phyloP scores from a whole-genome alignment of 2,329 filamentous ascomycete genomes.

The Fusarium fracticaudum region DNA sequence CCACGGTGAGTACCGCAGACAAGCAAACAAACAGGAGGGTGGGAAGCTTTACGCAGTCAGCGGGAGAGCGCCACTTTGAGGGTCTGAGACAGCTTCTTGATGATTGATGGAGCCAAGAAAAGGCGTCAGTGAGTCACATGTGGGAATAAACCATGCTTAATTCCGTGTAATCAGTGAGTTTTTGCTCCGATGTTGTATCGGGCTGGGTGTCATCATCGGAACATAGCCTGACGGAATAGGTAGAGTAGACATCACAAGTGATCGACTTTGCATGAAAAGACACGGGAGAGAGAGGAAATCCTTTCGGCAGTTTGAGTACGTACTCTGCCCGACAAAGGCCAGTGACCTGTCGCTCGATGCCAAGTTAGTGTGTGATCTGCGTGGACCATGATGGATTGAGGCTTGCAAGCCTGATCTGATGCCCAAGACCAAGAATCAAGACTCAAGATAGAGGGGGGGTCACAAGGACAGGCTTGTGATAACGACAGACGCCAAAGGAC shows the following conservation, averaged over 20 bases:
- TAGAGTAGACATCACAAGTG: background rate
- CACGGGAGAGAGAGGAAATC: background rate
- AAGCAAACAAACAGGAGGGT: background rate
- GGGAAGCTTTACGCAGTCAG: conserved; percentile 15
- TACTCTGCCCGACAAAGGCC: background rate
- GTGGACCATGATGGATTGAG: background rate
- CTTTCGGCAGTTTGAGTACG: conserved; percentile 22
- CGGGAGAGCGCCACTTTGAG: conserved; percentile 23
- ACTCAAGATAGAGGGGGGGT: background rate
- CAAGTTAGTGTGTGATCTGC: conserved; percentile 6
- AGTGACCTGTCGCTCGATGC: background rate
- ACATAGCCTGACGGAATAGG: background rate
- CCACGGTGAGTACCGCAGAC: conserved; percentile 20
- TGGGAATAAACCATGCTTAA: background rate
- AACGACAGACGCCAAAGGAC: background rate
- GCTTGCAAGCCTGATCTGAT: conserved; percentile 13
- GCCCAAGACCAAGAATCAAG: background rate
- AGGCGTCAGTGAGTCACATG: conserved; percentile 32
- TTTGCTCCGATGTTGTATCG: background rate
- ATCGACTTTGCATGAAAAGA: background rate
- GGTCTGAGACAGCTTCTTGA: conserved; percentile 3
- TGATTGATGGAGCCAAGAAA: background rate
- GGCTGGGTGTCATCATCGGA: background rate
- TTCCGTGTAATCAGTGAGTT: background rate
- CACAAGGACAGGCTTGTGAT: conserved; percentile 21